Evolutionary conservation across 495 filamentous ascomycete genomes (phyloP).

Genomic region (Entonaema liquescens): DNA sequence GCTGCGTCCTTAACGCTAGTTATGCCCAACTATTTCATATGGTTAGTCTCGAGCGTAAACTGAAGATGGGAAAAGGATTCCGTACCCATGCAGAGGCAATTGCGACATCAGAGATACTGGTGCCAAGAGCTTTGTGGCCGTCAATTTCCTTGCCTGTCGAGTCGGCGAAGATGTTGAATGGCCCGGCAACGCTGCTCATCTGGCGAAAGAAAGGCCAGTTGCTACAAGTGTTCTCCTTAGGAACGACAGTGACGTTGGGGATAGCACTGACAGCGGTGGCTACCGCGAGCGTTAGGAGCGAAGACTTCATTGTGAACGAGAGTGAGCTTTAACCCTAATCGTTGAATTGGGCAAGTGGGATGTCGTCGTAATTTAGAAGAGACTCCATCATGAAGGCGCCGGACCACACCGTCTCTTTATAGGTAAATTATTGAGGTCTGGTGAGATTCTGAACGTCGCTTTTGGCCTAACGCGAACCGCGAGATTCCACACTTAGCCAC

Average conservation of each 20-base stretch:
- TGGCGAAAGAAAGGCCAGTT: constrained; percentile 40
- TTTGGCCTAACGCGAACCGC: neutral
- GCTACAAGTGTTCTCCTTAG: constrained; percentile 37
- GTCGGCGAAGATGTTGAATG: constrained; percentile 32
- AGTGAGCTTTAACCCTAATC: neutral
- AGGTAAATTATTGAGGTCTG: neutral
- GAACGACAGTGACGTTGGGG: constrained; percentile 26
- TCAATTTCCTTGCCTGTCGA: constrained; percentile 34
- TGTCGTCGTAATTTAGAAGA: constrained; percentile 1
- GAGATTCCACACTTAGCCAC: constrained; percentile 8
- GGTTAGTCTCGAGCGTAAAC: neutral
- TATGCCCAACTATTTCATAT: constrained; percentile 20
- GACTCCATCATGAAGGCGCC: constrained; percentile 14
- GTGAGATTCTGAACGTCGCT: neutral
- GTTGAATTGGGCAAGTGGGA: neutral
- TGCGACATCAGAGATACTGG: constrained; percentile 11
- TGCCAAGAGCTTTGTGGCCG: constrained; percentile 28
- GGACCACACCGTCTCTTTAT: constrained; percentile 11
- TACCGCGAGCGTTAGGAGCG: constrained; percentile 14
- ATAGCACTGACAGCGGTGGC: constrained; percentile 22
- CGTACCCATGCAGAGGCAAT: constrained; percentile 33
- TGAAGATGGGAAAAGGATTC: neutral
- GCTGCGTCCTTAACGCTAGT: constrained; percentile 1
- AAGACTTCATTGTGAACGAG: constrained; percentile 14
- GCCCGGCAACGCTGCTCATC: constrained; percentile 26